Conservation (phyloP, 768 basidiomycete genomes). For the Boletus tylopilopsis region DNA sequence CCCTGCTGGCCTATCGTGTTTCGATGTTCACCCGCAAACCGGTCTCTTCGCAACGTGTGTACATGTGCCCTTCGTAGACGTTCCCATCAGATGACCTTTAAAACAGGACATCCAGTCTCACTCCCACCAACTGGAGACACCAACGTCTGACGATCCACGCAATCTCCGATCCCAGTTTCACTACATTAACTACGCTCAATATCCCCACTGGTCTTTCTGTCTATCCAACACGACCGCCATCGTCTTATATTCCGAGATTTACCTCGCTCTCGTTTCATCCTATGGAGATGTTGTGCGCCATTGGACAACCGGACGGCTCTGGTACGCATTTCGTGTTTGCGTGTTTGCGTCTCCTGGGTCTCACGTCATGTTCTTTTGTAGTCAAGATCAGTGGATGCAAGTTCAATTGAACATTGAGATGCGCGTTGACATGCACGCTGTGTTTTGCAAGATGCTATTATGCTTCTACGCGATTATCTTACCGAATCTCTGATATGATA, state of each 20-base stretch:
- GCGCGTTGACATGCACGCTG: neutral
- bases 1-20: constrained; percentile 70
- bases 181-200: constrained; percentile 39
- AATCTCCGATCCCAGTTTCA: constrained; percentile 35
- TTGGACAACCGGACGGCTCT: constrained; percentile 68
- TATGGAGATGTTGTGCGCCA: constrained; percentile 77
- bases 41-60: constrained; percentile 85
- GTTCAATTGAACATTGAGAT: constrained; percentile 28
- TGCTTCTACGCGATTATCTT: constrained; percentile 11
- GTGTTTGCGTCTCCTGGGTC: too few relatives aligned
- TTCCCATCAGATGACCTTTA: constrained; percentile 5
- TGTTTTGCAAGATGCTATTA: neutral
- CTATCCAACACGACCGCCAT: constrained; percentile 55
- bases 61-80: neutral
- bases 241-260: constrained; percentile 56
- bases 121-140: constrained; percentile 56
- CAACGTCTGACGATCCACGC: constrained; percentile 64
- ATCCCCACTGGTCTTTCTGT: constrained; percentile 53
- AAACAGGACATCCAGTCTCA: constrained; percentile 56
- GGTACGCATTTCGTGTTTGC: constrained; percentile 33
- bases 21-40: constrained; percentile 83
- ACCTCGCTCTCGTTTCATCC: constrained; percentile 80
- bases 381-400: constrained; percentile 61
- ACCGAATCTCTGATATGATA: constrained; percentile 15
- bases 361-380: constrained; percentile 24